Evolutionary conservation across 1,284 basidiomycete genomes (phyloP), one percentile per base, ranked within the genome.

Genomic region (Caloboletus firmus): DNA sequence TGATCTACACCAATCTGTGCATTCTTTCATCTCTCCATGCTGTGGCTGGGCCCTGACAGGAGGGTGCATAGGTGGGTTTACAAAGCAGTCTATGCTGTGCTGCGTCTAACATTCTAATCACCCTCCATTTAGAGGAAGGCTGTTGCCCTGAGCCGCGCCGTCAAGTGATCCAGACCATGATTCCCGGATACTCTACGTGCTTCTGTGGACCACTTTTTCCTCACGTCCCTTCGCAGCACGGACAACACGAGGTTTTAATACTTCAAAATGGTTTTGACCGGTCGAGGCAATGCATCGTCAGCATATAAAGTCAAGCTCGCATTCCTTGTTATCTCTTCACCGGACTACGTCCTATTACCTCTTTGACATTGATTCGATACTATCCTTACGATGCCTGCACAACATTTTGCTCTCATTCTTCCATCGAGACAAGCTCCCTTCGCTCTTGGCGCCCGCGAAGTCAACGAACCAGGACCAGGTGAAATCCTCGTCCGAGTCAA

Each of bases 401-500:
- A 54, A 50, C 66, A 67, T 39, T 26, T 70, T 36, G 63, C 68
- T 50, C 67, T 68, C 40, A 51, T 72, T 48, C 54, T 72, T 48
- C 70, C 67, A 36, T 57, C 63, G 6, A 60, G 69, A 58, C 67
- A 68, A 58, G 67, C 65, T 20, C 56, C 65, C 18, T 69, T 69
- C 28, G 32, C 51, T 42, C 62, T 69, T 20, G 60, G 62, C 31
- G 22, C 50, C 42, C 67, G 68, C 43, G 65, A 68, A 37, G 66
- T 77, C 13, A 75, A 74, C n/a, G 65, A 67, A 45, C 73, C 74
- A 11, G 71, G 68, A n/a, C 66, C 71, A 2, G 75, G 71, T 24
- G 68, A 78, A 56, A 62, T 79, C 12, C 70, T 78, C 32, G 64
- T 79, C 51, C 72, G 70, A 56, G 64, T 78, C 41, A 68, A 72